Conservation (phyloP, 2,329 filamentous ascomycete species). For the Phoma sp. region DNA sequence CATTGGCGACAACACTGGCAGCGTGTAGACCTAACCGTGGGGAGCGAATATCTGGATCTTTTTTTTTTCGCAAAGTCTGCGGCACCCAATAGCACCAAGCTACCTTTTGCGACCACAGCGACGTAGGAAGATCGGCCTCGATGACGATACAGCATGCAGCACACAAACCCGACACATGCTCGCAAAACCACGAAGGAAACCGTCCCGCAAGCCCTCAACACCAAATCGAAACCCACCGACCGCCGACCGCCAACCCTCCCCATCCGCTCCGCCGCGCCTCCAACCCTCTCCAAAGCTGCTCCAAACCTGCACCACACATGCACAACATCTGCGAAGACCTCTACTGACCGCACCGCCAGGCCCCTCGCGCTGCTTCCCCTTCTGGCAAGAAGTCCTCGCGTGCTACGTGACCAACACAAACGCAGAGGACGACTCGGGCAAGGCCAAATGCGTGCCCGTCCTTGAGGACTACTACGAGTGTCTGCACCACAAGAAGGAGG, state of each 20-base stretch:
- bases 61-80: not conserved
- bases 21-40: not conserved
- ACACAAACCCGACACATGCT: not conserved
- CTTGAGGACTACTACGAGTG: slow-evolving; percentile 99
- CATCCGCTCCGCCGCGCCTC: not conserved
- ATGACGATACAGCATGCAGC: not conserved
- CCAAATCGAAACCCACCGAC: not conserved
- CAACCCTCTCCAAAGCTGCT: not conserved
- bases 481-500: slow-evolving; percentile 98
- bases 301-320: not conserved
- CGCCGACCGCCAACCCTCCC: not conserved
- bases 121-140: not conserved
- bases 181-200: not conserved
- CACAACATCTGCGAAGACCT: not conserved
- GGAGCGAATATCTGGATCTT: not conserved
- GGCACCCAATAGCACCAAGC: not conserved
- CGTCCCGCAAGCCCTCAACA: not conserved
- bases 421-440: slow-evolving; percentile 77
- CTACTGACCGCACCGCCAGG: slow-evolving; percentile 51
- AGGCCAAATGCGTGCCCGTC: slow-evolving; percentile 82
- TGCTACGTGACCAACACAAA: slow-evolving; percentile 96
- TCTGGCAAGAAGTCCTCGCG: slow-evolving; percentile 98
- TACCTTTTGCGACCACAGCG: not conserved
- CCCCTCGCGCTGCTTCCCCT: slow-evolving; percentile 89
- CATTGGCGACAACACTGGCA: not conserved